Evolutionary conservation across 495 filamentous ascomycete species (phyloP).

Genomic region (Talaromyces wortmannii): DNA sequence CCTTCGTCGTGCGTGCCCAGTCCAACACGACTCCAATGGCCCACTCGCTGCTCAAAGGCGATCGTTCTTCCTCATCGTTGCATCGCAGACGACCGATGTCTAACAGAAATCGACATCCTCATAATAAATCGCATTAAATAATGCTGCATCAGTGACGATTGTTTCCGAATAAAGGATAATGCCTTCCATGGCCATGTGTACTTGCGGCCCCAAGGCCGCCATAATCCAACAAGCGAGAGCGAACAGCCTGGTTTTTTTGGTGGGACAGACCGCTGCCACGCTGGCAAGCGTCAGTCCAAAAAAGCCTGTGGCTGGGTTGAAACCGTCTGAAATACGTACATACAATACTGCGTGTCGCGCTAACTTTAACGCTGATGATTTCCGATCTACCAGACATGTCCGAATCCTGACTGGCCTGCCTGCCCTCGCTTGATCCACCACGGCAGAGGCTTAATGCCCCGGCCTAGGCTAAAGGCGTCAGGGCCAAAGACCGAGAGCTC

Average conservation of each 20-base stretch:
- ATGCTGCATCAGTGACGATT: not conserved
- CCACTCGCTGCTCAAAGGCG: too few species aligned
- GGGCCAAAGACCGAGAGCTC: slow-evolving; percentile 1
- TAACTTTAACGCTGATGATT: slow-evolving; percentile 5
- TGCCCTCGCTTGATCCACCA: slow-evolving; percentile 2
- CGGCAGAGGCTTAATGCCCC: slow-evolving; percentile 5
- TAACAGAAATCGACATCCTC: too few species aligned
- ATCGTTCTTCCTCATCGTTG: not conserved
- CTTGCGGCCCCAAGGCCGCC: not conserved
- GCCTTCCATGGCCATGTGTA: not conserved
- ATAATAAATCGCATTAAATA: not conserved
- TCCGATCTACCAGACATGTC: slow-evolving; percentile 3
- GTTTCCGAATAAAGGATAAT: not conserved
- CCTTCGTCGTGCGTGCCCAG: not conserved
- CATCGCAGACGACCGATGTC: not conserved
- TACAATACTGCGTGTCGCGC: not conserved
- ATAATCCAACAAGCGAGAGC: not conserved
- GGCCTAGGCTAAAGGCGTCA: not conserved
- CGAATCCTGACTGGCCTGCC: slow-evolving; percentile 3
- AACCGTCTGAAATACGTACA: not conserved
- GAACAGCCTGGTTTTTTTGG: not conserved
- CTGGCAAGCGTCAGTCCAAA: slow-evolving; percentile 8
- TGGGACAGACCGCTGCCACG: slow-evolving; percentile 9
- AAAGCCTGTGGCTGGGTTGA: not conserved
- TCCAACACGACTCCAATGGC: not conserved